Conservation (phyloP, 192 early-diverging fungal species). For the Rhizophlyctis rosea region DNA sequence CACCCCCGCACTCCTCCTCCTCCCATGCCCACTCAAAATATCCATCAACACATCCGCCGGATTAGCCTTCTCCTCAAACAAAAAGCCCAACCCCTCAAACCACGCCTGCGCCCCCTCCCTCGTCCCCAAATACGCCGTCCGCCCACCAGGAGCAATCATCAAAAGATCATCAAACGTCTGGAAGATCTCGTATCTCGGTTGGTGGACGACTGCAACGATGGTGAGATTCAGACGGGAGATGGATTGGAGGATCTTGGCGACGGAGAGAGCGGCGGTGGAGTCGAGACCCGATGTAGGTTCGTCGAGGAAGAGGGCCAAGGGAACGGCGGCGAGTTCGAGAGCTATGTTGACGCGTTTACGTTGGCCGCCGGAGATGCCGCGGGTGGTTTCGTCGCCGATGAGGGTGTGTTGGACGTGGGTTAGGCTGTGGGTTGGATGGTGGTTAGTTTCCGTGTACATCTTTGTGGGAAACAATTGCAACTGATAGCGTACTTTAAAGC, state of each 20-base stretch:
- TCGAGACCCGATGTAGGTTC: slow-evolving; percentile 84
- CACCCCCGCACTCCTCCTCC: slow-evolving; percentile 11
- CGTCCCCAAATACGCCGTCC: slow-evolving; percentile 47
- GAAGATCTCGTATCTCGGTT: slow-evolving; percentile 81
- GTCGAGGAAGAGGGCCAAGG: slow-evolving; percentile 82
- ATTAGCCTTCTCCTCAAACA: slow-evolving; percentile 30
- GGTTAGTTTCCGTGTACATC: background rate
- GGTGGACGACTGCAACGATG: slow-evolving; percentile 79
- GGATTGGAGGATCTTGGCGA: slow-evolving; percentile 70
- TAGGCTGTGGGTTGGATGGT: too few relatives aligned
- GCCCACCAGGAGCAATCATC: slow-evolving; percentile 68
- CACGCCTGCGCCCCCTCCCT: slow-evolving; percentile 18
- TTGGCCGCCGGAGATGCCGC: slow-evolving; percentile 86
- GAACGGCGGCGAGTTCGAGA: slow-evolving; percentile 77
- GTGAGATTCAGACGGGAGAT: slow-evolving; percentile 63
- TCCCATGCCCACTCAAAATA: slow-evolving; percentile 40
- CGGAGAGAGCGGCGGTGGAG: slow-evolving; percentile 63
- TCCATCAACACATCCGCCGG: slow-evolving; percentile 49
- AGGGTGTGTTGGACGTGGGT: slow-evolving; percentile 24
- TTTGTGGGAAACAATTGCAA: background rate
- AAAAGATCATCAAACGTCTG: slow-evolving; percentile 74
- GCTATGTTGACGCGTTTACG: slow-evolving; percentile 79
- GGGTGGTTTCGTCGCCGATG: slow-evolving; percentile 69
- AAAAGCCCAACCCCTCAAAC: slow-evolving; percentile 35
- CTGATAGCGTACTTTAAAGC: slow-evolving; percentile 15